phyloP scores from a whole-genome alignment of 768 basidiomycete species.

The Boletus vermiculosoides region DNA sequence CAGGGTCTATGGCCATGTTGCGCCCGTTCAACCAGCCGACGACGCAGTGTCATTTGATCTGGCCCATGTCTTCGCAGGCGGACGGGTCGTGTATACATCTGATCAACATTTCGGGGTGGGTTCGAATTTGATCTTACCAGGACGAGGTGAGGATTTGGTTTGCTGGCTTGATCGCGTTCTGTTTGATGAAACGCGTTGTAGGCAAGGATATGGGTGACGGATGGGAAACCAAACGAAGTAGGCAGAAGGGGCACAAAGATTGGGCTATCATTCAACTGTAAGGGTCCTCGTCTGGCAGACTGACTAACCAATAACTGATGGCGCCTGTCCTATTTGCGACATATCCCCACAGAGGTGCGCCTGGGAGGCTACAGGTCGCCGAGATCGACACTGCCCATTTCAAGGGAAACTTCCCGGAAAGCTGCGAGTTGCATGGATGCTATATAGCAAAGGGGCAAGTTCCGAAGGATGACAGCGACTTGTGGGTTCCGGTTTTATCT shows the following conservation, averaged over 20 bases:
- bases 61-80: conserved; percentile 89
- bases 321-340: not conserved
- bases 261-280: conserved; percentile 91
- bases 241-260: conserved; percentile 77
- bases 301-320: not conserved
- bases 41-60: conserved; percentile 65
- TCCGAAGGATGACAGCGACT: conserved; percentile 37
- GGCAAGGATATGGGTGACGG: conserved; percentile 95
- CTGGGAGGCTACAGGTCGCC: conserved; percentile 69
- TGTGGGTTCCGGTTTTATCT: conserved; percentile 75
- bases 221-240: conserved; percentile 95
- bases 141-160: conserved; percentile 54
- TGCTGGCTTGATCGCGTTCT: not conserved
- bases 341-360: conserved; percentile 53
- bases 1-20: conserved; percentile 82
- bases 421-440: conserved; percentile 73
- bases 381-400: conserved; percentile 96
- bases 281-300: conserved; percentile 15
- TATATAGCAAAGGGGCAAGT: conserved; percentile 30
- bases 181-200: conserved; percentile 17
- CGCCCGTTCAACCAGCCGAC: conserved; percentile 56
- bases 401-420: conserved; percentile 93
- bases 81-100: conserved; percentile 77
- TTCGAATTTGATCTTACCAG: conserved; percentile 87
- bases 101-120: conserved; percentile 97